phyloP scores from a whole-genome alignment of 2,329 filamentous ascomycete species.

The Ceratocystis harringtonii region DNA sequence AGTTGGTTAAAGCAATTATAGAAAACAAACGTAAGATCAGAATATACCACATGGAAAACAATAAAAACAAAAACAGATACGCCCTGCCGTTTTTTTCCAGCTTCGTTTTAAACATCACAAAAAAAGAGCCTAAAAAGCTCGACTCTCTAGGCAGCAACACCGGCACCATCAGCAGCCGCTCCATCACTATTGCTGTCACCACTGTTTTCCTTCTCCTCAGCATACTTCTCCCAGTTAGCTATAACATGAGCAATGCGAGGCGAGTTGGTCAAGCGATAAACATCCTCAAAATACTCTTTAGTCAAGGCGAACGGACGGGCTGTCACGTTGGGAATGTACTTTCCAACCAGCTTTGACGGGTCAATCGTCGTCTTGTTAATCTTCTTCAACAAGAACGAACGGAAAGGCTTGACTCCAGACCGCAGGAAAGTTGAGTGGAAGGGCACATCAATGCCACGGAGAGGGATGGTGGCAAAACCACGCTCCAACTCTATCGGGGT shows the following conservation, averaged over 20 bases:
- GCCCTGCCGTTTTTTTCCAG: background rate
- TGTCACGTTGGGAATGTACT: conserved; percentile 98
- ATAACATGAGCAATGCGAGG: conserved; percentile 63
- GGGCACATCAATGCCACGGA: conserved; percentile 93
- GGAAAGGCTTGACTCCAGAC: conserved; percentile 97
- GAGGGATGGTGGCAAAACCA: conserved; percentile 91
- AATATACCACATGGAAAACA: background rate
- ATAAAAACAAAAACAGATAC: background rate
- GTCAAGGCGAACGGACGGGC: conserved; percentile 89
- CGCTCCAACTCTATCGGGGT: conserved; percentile 78
- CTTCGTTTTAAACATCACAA: background rate
- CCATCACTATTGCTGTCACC: conserved; percentile 5
- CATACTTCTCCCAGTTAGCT: conserved; percentile 72
- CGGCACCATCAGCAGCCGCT: conserved; percentile 3
- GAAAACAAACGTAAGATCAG: conserved; percentile 4
- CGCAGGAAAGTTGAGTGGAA: conserved; percentile 99
- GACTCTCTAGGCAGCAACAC: conserved; percentile 13
- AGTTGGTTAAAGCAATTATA: background rate
- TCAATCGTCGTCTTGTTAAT: conserved; percentile 99
- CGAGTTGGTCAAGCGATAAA: conserved; percentile 82
- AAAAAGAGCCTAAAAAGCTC: background rate
- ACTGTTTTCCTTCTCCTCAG: conserved; percentile 33
- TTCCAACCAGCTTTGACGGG: conserved; percentile 87
- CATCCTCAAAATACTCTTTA: conserved; percentile 98
- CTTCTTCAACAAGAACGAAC: conserved; percentile 97